phyloP scores from a whole-genome alignment of 164 flowering plant species.

The Stephania japonica region DNA sequence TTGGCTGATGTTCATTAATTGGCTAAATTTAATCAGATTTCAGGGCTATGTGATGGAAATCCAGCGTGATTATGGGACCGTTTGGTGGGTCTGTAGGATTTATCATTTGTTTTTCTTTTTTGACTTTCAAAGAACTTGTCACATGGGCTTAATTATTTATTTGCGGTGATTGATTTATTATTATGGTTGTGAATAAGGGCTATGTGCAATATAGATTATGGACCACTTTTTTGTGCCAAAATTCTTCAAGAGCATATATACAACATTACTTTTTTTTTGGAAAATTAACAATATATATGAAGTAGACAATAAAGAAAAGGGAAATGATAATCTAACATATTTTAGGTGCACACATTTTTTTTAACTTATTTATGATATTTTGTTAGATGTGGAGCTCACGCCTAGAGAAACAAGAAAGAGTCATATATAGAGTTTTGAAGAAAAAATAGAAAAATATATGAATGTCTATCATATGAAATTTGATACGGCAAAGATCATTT shows the following conservation, averaged over 20 bases:
- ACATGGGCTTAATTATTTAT: background rate
- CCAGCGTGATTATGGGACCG: background rate
- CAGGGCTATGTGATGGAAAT: background rate
- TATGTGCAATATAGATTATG: too few relatives aligned
- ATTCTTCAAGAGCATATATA: background rate
- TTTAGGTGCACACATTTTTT: too few relatives aligned
- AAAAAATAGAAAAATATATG: background rate
- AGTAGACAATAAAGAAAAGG: too few relatives aligned
- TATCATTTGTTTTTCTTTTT: background rate
- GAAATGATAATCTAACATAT: too few relatives aligned
- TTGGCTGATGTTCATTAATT: background rate
- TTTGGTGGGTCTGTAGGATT: background rate
- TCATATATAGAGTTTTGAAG: too few relatives aligned
- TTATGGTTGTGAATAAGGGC: background rate
- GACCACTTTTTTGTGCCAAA: background rate
- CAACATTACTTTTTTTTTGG: too few relatives aligned
- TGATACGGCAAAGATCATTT: too few relatives aligned
- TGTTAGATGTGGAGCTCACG: too few relatives aligned
- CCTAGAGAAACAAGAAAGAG: too few relatives aligned
- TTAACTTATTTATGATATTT: too few relatives aligned
- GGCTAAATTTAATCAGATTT: background rate
- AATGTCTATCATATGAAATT: background rate
- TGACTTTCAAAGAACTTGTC: slow-evolving; percentile 4
- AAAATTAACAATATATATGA: too few relatives aligned
- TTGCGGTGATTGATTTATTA: background rate